A percentile compares a stretch with the other conserved stretches of the same genome.
Evolutionary conservation across 2,329 filamentous ascomycete species (phyloP).

Genomic region (Fusarium subtropicale): DNA sequence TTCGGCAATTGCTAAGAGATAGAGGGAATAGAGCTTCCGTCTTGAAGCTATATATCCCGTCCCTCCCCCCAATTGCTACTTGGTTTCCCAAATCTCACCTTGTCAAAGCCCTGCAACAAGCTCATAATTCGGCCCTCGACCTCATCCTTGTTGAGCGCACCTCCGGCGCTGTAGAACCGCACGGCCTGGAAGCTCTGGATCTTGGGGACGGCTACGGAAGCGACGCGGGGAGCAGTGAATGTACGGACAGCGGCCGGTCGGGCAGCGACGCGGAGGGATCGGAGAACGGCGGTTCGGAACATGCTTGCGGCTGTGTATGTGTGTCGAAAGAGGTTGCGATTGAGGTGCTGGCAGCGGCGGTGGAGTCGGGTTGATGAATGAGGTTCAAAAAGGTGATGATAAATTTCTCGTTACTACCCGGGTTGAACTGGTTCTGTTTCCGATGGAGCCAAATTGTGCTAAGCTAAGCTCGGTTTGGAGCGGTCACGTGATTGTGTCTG

Average conservation of each 20-base stretch:
- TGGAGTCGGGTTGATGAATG: conserved; percentile 22
- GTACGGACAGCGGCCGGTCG: conserved; percentile 69
- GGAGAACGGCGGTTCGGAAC: conserved; percentile 90
- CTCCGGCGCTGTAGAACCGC: conserved; percentile 87
- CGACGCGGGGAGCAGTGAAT: conserved; percentile 65
- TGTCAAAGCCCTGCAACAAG: conserved; percentile 96
- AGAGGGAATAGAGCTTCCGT: background rate
- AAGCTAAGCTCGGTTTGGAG: conserved; percentile 44
- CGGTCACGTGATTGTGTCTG: conserved; percentile 43
- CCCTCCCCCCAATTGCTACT: conserved; percentile 1
- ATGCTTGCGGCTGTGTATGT: conserved; percentile 61
- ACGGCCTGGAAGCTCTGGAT: conserved; percentile 74
- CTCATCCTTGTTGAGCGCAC: conserved; percentile 82
- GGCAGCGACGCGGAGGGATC: conserved; percentile 68
- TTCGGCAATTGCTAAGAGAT: background rate
- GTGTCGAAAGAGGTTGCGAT: conserved; percentile 18
- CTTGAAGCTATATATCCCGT: conserved; percentile 1
- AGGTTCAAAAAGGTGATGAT: conserved; percentile 51
- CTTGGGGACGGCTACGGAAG: conserved; percentile 69
- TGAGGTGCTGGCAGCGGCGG: conserved; percentile 23
- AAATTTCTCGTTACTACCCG: conserved; percentile 59
- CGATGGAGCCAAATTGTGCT: conserved; percentile 28
- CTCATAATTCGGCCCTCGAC: conserved; percentile 93
- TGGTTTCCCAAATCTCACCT: conserved; percentile 59
- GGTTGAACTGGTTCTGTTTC: conserved; percentile 45